phyloP scores from a whole-genome alignment of 2,329 filamentous ascomycete species.

The Colletotrichum gigasporum region DNA sequence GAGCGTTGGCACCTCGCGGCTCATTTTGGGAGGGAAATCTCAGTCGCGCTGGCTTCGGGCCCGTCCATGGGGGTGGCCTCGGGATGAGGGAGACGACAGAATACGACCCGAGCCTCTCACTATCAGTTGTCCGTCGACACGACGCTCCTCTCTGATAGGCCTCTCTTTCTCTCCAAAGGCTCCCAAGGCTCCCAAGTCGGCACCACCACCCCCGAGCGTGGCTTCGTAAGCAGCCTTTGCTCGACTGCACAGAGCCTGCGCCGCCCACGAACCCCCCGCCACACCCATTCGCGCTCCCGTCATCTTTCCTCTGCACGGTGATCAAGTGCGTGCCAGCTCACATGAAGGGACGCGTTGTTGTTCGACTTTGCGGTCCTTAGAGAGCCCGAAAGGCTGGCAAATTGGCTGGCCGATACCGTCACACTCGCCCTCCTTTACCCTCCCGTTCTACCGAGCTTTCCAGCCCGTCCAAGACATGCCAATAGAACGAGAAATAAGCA shows the following conservation, averaged over 20 bases:
- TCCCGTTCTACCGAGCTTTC: neutral
- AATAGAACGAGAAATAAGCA: slow-evolving; percentile 1
- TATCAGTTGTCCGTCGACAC: neutral
- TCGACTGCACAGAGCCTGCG: neutral
- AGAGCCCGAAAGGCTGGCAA: neutral
- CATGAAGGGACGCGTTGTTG: neutral
- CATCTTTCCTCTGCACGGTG: slow-evolving; percentile 2
- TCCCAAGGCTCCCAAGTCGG: too few relatives aligned
- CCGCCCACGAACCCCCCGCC: neutral
- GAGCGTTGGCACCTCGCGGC: slow-evolving; percentile 7
- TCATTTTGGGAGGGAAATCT: neutral
- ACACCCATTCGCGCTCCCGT: neutral
- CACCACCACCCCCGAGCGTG: neutral
- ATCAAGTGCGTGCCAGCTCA: slow-evolving; percentile 9
- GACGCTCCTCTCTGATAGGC: neutral
- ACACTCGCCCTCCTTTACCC: neutral
- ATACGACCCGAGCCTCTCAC: neutral
- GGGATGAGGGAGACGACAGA: neutral
- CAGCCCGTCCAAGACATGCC: neutral
- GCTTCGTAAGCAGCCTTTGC: neutral
- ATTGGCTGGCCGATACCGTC: neutral
- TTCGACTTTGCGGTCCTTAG: neutral
- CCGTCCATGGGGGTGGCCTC: neutral
- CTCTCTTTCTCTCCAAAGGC: too few relatives aligned
- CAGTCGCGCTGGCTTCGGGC: neutral